Base-by-base conservation (phyloP, 331 rosid species). In the Phaseolus coccineus region DNA sequence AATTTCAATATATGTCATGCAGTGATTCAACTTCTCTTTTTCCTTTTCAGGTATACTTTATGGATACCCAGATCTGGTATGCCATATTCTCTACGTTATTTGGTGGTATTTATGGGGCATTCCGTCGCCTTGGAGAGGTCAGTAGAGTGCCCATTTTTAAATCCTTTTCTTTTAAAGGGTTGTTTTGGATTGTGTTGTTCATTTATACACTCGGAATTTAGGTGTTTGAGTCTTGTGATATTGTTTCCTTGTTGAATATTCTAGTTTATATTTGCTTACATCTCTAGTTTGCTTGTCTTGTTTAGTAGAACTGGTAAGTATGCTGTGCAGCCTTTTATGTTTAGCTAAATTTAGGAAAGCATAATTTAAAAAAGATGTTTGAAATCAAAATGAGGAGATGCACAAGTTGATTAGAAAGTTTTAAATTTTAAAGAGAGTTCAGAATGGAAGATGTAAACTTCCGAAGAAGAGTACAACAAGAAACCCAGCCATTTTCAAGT, bases 11-110 rank as follows among this genome's bases (percentile, higher is more conserved):
- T 39, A 9, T 24, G 33, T 14, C 10, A 47, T 71, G 14, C 77
- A 35, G 27, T 51, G 58, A 64, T 58, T 63, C 42, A 46, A 77
- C 48, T 8, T 40, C 28, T 13, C 24, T 53, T 51, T 19, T 69
- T 52, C 42, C 55, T 47, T 59, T 80, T 53, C 51, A 96, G 99
- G 99, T 96, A 70, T 96, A 96, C 81, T 96, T 96, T 83, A 96
- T 96, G 99, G 99, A 96, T 88, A 82, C 97, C 77, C 98, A 96
- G 80, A 96, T 96, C 73, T 96, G 99, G 99, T 96, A 96, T 84
- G 99, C 98, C 76, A 96, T 96, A 85, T 96, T 91, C 87, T 96
- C 98, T 6, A 96, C 99, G 28, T 82, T 96, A 82, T 93, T 93
- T 82, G 99, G 98, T 28, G 99, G 99, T 75, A 87, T 96, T 79